Base-by-base conservation (phyloP, 352 stramenopile genomes). In the Globisporangium uncinulatum region DNA sequence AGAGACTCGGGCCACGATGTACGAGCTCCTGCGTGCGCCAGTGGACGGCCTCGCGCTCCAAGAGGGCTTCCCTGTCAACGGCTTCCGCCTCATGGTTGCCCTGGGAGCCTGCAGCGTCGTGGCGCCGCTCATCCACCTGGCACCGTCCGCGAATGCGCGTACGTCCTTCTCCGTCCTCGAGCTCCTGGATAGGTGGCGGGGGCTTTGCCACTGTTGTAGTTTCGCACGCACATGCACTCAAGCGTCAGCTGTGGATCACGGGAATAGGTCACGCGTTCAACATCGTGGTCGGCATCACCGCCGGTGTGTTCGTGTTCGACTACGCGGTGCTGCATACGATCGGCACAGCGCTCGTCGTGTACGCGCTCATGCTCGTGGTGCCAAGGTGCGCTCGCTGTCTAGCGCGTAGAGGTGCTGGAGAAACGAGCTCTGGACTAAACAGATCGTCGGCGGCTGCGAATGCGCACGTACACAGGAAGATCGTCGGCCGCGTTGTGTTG, bases 251-350 rank as follows among this genome's bases (percentile, higher is more conserved):
- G 24, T 29, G 24, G 2, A 29, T 29, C 4, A 29, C 24, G 15
- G 41, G 1, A 7, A 57, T 43, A 93, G 83, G 81, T 20, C 84
- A 94, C 51, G 50, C 86, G 60, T 88, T 90, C 41, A 92, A 90
- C 57, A 65, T 86, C 21, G 56, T 67, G 20, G 57, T 73, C n/a
- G 85, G 85, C 10, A 48, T 92, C 17, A 79, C 76, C 47, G 78
- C 65, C 0, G 85, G 82, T 29, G 62, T 76, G 43, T 94, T 92
- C 46, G 85, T 94, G 36, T 94, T 92, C 51, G 85, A 91, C 61
- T 76, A 71, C 58, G 84, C 78, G 5, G 74, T 94, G 54, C 47
- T 92, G 53, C 85, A 94, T 66, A 83, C 80, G 13, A 61, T 94
- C 24, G 75, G 64, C 51, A 86, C 79, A 49, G 71, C 73, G 11